Conservation (phyloP, 352 stramenopile genomes). For the Phytophthora megakarya region DNA sequence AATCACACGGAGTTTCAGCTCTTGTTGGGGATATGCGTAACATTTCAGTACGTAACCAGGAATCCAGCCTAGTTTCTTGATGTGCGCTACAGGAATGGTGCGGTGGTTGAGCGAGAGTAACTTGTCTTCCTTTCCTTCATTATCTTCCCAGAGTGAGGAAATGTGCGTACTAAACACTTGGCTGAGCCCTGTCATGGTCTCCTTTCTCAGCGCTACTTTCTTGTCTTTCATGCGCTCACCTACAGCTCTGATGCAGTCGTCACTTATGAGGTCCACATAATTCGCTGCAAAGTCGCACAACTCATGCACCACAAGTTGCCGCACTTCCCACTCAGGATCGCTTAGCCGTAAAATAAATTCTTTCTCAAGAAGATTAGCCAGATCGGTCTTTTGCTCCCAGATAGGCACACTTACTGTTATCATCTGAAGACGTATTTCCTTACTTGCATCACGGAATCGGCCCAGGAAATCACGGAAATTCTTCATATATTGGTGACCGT, state of each 20-base stretch:
- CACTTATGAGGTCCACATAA: conserved; percentile 64
- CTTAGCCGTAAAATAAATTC: conserved; percentile 73
- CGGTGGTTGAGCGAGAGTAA: conserved; percentile 31
- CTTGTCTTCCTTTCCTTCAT: conserved; percentile 26
- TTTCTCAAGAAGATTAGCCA: conserved; percentile 64
- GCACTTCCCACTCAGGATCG: conserved; percentile 87
- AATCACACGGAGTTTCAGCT: conserved; percentile 81
- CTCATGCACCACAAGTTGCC: conserved; percentile 75
- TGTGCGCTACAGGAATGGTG: conserved; percentile 38
- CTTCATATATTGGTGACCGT: conserved; percentile 78
- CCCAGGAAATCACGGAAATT: conserved; percentile 87
- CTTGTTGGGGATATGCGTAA: conserved; percentile 84
- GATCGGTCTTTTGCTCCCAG: conserved; percentile 71
- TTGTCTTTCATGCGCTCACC: conserved; percentile 91
- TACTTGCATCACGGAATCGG: conserved; percentile 86
- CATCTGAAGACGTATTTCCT: conserved; percentile 88
- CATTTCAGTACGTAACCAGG: conserved; percentile 87
- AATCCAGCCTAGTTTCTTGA: conserved; percentile 83
- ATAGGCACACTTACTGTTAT: conserved; percentile 73
- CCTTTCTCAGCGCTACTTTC: conserved; percentile 75
- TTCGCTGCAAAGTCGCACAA: conserved; percentile 83
- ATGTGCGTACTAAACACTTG: conserved; percentile 82
- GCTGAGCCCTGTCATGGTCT: conserved; percentile 88
- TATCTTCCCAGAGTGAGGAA: conserved; percentile 54
- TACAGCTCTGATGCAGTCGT: conserved; percentile 70